Base-by-base conservation (phyloP, 164 flowering plant genomes). In the Santalum album region DNA sequence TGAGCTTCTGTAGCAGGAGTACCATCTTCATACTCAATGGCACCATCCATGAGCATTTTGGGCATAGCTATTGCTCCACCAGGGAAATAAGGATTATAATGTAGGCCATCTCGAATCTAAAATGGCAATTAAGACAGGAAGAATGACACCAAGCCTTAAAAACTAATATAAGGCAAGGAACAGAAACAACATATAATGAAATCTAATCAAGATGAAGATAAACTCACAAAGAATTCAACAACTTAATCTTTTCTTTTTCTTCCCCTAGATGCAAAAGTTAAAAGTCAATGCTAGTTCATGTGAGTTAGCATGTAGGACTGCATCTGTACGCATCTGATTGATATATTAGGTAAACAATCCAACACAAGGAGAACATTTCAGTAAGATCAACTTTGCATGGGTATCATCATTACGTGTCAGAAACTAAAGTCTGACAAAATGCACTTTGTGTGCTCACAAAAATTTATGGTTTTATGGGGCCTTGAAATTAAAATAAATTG, bases 1-100 rank as follows among this genome's bases (percentile, higher is more conserved):
- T 87, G 96, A 51, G 96, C 72, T 65, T 84, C 96, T 20, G 92
- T 84, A 49, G 92, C 92, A 34, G 87, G 92, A 19, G 76, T 75
- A 51, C 92, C 96, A 69, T 87, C 96, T 69, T 82, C 91, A 67
- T 82, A 88, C 69, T 90, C 97, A 25, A 90, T 58, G 58, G 90
- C 92, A 43, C 87, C 97, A 80, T 84, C 95, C 48, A 59, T 81
- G 42, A 86, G 95, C 97, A 87, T 90, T 72, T 90, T 75, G 17
- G 97, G 97, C 95, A 90, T 90, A 5, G 97, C 97, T 65, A 90
- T 90, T 3, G 92, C 95, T 58, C 97, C 97, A 17, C 95, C 97
- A 54, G 97, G 97, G 57, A 89, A 86, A 74, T 89, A 89, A 40
- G 97, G 92, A 57, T 89, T 89, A 43, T 86, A 89, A 62, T 84